Conservation (phyloP, 805 yeast species). For the Pichia heedii region DNA sequence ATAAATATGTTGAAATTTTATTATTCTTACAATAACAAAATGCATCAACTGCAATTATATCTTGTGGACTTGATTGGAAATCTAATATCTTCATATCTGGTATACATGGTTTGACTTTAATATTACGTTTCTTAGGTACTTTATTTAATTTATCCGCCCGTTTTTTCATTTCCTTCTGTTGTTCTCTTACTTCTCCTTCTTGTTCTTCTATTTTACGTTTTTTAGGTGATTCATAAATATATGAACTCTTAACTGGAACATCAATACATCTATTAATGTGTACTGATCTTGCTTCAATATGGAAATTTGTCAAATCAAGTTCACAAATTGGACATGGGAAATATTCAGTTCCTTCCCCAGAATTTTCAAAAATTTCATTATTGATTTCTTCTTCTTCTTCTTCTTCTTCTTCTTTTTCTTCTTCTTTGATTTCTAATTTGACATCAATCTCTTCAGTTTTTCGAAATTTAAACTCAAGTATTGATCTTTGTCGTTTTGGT, state of each 20-base stretch:
- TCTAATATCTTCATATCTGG: constrained; percentile 47
- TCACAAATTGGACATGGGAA: constrained; percentile 46
- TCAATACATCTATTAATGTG: constrained; percentile 51
- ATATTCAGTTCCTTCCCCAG: neutral
- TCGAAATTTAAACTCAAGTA: neutral
- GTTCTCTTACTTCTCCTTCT: neutral
- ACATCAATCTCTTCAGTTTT: too few species aligned
- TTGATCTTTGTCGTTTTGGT: neutral
- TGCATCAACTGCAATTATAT: constrained; percentile 54
- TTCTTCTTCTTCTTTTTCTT: neutral
- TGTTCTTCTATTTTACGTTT: neutral
- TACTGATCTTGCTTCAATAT: constrained; percentile 34
- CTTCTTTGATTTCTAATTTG: too few species aligned
- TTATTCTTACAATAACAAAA: constrained; percentile 42
- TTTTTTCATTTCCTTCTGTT: neutral
- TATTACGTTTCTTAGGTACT: neutral
- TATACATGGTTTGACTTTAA: constrained; percentile 23
- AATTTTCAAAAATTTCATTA: too few species aligned
- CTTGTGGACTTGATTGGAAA: constrained; percentile 23
- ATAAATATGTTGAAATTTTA: constrained; percentile 43
- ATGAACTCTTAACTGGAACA: neutral
- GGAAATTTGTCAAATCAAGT: constrained; percentile 29
- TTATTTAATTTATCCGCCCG: neutral
- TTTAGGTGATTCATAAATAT: neutral
- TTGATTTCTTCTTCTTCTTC: neutral